Base-by-base conservation (phyloP, 768 basidiomycete species). In the Coprinopsis sp. region DNA sequence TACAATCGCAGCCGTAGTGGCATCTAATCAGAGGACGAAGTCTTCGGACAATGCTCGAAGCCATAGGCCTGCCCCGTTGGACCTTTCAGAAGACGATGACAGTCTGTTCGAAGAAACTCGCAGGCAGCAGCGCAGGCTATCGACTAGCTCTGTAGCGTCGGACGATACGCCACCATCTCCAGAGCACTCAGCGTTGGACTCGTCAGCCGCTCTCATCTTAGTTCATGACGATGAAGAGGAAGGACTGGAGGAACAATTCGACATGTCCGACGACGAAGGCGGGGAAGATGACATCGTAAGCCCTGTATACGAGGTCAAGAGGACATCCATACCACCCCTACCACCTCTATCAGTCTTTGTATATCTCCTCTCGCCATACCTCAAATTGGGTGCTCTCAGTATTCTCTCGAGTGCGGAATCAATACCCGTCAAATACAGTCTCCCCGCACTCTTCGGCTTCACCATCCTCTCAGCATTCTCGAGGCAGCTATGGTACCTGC, bases 401-500 rank as follows among this genome's bases (percentile, higher is more conserved):
- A 68, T 80, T 37, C 56, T 85, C 7, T 69, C 78, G n/a, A 40
- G 29, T 22, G 71, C 75, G 50, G 66, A 70, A 5, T 63, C 63
- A 29, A 56, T 72, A 37, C 70, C 81, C 3, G 64, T 83, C 31
- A 70, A 73, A 55, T 67, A 72, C 23, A 70, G 73, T 3, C 64
- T 87, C 23, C 64, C 77, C 23, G 63, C 68, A 1, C 61, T 87
- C 2, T 37, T 80, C 25, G 54, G 72, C 23, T 80, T 80, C 47
- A 80, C 81, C n/a, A 53, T 72, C 28, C 63, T 84, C 12, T 74
- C 85, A 6, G 74, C 73, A 25, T 77, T 84, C 51, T 71, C 79
- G 30, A 68, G 83, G 41, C 84, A 86, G 53, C 65, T 89, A 39
- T 85, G 82, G 81, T 87, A 85, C 64, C 76, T 87, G 71, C 74